These are phyloP conservation scores for Sugiyamaella americana DNA, from an alignment of 805 yeast species.

Conservation along the genomic window DNA sequence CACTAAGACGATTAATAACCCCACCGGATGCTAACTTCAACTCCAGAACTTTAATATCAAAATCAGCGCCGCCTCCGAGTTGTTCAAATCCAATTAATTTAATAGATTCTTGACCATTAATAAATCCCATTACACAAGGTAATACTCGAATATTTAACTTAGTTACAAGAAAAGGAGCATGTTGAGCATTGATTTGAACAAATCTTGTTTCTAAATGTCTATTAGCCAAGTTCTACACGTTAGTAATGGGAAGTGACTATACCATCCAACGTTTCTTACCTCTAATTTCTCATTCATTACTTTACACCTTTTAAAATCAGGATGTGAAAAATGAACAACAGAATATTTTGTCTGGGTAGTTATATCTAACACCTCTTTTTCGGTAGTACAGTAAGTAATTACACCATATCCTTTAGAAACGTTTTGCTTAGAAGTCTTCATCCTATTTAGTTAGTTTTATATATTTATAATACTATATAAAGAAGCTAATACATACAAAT, in stretches of 20 bases:
- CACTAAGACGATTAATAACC: conserved; percentile 2
- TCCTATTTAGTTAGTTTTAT: conserved; percentile 22
- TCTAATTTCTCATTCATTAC: conserved; percentile 46
- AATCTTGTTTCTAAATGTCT: conserved; percentile 48
- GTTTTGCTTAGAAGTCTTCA: conserved; percentile 33
- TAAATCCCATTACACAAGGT: conserved; percentile 63
- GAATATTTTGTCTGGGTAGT: conserved; percentile 40
- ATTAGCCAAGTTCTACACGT: conserved; percentile 41
- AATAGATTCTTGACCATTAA: conserved; percentile 51
- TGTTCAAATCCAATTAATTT: conserved; percentile 66
- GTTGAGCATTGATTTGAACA: conserved; percentile 48
- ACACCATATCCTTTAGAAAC: conserved; percentile 41
- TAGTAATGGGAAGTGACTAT: conserved; percentile 3
- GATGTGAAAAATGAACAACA: conserved; percentile 61
- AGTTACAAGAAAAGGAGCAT: conserved; percentile 66
- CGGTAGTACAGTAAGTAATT: conserved; percentile 41
- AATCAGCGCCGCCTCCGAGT: conserved; percentile 43
- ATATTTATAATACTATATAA: too few relatives aligned
- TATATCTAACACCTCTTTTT: conserved; percentile 49
- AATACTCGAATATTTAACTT: conserved; percentile 58
- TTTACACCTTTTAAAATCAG: conserved; percentile 53
- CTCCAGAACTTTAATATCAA: conserved; percentile 47
- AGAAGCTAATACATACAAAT: conserved; percentile 31
- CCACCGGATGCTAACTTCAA: conserved; percentile 21
- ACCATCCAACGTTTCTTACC: not conserved